These are phyloP conservation scores for barley (Hordeum vulgare) DNA, from an alignment of 176 grass and related monocot genomes.

Conservation along the genomic window DNA sequence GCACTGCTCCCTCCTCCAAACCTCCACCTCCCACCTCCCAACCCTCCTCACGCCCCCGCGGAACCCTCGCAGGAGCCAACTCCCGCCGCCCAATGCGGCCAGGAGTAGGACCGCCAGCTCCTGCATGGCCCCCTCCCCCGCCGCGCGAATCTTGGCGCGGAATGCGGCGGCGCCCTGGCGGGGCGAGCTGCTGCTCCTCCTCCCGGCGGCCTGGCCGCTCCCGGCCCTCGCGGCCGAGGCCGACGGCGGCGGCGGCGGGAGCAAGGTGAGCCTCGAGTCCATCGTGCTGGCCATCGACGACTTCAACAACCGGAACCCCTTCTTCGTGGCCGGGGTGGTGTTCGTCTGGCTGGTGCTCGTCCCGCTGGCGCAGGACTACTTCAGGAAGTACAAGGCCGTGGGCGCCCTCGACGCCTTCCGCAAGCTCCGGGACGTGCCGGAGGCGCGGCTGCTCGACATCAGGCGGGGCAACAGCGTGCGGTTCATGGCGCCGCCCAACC, in stretches of 20 bases:
- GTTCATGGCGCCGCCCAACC: conserved; percentile 80
- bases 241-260: conserved; percentile 23
- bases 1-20: conserved; percentile 29
- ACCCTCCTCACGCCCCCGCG: not conserved
- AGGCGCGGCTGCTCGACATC: conserved; percentile 84
- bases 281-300: conserved; percentile 68
- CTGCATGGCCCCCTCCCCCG: not conserved
- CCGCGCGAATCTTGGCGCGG: not conserved
- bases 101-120: not conserved
- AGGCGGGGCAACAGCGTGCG: conserved; percentile 68
- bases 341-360: conserved; percentile 84
- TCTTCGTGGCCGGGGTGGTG: conserved; percentile 72
- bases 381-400: conserved; percentile 81
- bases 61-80: not conserved
- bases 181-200: conserved; percentile 22
- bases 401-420: conserved; percentile 76
- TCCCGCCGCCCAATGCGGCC: conserved; percentile 10
- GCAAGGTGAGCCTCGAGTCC: conserved; percentile 76
- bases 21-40: conserved; percentile 7
- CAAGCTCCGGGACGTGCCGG: conserved; percentile 69
- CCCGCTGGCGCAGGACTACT: conserved; percentile 63
- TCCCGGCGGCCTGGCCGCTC: conserved; percentile 28
- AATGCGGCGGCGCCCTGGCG: not conserved
- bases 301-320: conserved; percentile 86
- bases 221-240: conserved; percentile 41